phyloP scores from a whole-genome alignment of 768 basidiomycete species.

The Lyophyllum shimeji region DNA sequence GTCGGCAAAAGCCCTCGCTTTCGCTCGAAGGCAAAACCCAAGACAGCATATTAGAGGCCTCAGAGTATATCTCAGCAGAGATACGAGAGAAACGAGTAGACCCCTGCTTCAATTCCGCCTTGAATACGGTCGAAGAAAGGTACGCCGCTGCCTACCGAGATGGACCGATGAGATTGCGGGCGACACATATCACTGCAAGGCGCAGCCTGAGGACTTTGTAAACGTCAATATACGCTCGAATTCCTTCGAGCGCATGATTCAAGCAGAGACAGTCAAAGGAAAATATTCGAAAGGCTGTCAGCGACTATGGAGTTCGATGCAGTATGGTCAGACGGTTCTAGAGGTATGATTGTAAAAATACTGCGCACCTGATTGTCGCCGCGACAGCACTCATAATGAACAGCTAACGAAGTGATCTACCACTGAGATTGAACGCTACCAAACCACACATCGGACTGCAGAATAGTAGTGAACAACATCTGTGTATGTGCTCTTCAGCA shows the following conservation, averaged over 20 bases:
- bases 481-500: not conserved
- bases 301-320: not conserved
- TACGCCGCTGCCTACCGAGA: not conserved
- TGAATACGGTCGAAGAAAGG: not conserved
- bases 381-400: not conserved
- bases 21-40: not conserved
- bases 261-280: not conserved
- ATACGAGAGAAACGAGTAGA: not conserved
- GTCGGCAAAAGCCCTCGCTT: not conserved
- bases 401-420: constrained; percentile 7
- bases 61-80: not conserved
- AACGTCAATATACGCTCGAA: not conserved
- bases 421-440: constrained; percentile 11
- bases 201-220: not conserved
- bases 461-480: constrained; percentile 5
- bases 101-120: not conserved
- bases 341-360: not conserved
- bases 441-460: constrained; percentile 1
- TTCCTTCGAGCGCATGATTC: not conserved
- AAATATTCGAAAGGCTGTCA: not conserved
- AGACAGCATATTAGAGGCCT: not conserved
- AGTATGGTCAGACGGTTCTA: not conserved
- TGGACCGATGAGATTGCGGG: not conserved
- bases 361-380: constrained; percentile 9
- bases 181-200: not conserved